These are phyloP conservation scores for Sonneratia alba DNA, from an alignment of 345 rosid genomes.

Conservation along the genomic window DNA sequence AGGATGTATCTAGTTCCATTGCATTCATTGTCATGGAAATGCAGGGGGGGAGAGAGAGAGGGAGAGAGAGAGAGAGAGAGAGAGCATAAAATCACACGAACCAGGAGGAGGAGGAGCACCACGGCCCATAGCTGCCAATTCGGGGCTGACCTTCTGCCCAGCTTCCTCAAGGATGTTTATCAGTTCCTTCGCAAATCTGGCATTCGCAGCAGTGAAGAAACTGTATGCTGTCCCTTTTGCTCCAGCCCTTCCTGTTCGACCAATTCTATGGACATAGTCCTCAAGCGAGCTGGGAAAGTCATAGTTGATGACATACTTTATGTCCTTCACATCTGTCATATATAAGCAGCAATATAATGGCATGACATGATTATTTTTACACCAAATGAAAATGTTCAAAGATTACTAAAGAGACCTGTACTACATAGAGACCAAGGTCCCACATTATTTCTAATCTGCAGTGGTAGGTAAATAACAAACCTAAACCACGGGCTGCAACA, in stretches of 20 bases:
- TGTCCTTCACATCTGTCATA: slow-evolving; percentile 86
- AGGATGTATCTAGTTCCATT: not conserved
- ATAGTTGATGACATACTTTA: slow-evolving; percentile 86
- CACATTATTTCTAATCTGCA: not conserved
- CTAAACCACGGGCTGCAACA: slow-evolving; percentile 99
- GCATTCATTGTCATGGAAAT: not conserved
- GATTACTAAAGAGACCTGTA: not conserved
- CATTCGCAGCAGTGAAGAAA: slow-evolving; percentile 94
- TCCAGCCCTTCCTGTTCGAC: slow-evolving; percentile 98
- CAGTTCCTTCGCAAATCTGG: slow-evolving; percentile 92
- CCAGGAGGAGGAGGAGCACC: slow-evolving; percentile 93
- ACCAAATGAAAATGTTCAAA: not conserved
- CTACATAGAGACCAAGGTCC: not conserved
- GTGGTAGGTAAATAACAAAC: slow-evolving; percentile 23
- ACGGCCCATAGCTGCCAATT: slow-evolving; percentile 92
- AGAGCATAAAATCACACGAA: slow-evolving; percentile 15
- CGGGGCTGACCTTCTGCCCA: slow-evolving; percentile 85
- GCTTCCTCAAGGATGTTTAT: slow-evolving; percentile 87
- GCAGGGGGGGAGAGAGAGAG: not conserved
- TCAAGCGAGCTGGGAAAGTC: slow-evolving; percentile 99
- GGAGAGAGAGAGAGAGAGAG: not conserved
- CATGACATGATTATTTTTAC: not conserved
- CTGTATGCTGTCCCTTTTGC: slow-evolving; percentile 99
- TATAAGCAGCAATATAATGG: not conserved
- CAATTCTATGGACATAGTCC: slow-evolving; percentile 97